These are phyloP conservation scores for Deakozyma indianensis DNA, from an alignment of 805 yeast genomes.

Conservation along the genomic window DNA sequence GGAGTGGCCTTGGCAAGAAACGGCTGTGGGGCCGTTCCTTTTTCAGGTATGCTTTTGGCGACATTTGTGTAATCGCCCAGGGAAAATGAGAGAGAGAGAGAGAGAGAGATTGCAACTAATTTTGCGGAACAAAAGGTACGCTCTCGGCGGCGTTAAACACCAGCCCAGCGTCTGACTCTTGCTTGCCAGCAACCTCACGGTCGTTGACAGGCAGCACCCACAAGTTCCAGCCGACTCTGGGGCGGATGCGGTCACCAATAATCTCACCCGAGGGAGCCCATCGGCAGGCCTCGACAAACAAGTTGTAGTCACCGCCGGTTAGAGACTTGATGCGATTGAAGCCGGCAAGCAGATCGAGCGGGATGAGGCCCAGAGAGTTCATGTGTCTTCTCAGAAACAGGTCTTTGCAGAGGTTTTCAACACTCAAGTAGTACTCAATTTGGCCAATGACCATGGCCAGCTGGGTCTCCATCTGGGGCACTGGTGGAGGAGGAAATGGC, in stretches of 20 bases:
- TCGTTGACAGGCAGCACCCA: slow-evolving; percentile 54
- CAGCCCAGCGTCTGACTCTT: slow-evolving; percentile 19
- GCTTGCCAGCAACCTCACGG: slow-evolving; percentile 33
- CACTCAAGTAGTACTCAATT: slow-evolving; percentile 80
- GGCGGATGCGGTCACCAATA: slow-evolving; percentile 44
- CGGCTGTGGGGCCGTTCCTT: too few species aligned
- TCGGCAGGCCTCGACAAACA: slow-evolving; percentile 42
- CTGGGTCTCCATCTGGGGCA: slow-evolving; percentile 7
- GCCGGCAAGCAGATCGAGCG: slow-evolving; percentile 43
- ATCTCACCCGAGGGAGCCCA: slow-evolving; percentile 39
- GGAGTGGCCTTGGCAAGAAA: too few species aligned
- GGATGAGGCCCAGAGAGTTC: slow-evolving; percentile 63
- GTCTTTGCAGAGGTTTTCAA: slow-evolving; percentile 79
- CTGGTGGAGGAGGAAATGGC: slow-evolving; percentile 3
- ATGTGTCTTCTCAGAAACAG: slow-evolving; percentile 67
- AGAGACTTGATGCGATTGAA: slow-evolving; percentile 66
- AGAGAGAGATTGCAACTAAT: too few species aligned
- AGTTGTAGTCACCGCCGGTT: slow-evolving; percentile 37
- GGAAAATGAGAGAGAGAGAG: too few species aligned
- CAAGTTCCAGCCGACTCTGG: slow-evolving; percentile 38
- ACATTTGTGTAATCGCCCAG: too few species aligned
- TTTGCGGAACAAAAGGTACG: slow-evolving; percentile 1
- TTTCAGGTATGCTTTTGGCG: too few species aligned
- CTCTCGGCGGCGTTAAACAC: not conserved
- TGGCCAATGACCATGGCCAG: slow-evolving; percentile 33